phyloP scores from a whole-genome alignment of 1,284 basidiomycete genomes.

The Phylloboletellus chloephorus region DNA sequence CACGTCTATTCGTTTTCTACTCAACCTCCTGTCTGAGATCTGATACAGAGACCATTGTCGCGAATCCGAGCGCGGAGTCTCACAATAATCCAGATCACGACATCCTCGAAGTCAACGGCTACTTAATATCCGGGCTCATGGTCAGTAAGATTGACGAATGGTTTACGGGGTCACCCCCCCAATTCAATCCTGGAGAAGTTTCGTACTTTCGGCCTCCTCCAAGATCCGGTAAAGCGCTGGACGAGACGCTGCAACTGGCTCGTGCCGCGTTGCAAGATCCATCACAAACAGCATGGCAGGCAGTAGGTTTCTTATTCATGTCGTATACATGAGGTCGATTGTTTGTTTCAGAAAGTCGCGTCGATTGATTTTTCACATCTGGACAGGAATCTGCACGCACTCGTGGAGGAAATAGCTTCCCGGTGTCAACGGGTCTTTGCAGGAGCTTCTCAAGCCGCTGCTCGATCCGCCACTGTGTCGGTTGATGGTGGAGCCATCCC shows the following conservation, averaged over 20 bases:
- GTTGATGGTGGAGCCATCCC: constrained; percentile 30
- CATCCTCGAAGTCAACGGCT: constrained; percentile 73
- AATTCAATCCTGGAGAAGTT: constrained; percentile 51
- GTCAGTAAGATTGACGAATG: constrained; percentile 69
- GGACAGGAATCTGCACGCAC: constrained; percentile 64
- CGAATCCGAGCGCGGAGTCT: constrained; percentile 43
- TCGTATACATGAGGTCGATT: constrained; percentile 25
- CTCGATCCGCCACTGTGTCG: constrained; percentile 52
- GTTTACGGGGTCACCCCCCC: constrained; percentile 64
- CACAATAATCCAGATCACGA: constrained; percentile 57
- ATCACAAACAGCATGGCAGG: constrained; percentile 39
- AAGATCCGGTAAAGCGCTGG: constrained; percentile 33
- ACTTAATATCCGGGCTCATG: constrained; percentile 65
- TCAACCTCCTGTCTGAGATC: constrained; percentile 16
- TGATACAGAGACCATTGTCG: constrained; percentile 33
- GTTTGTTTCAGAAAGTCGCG: constrained; percentile 40
- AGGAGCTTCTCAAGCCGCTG: constrained; percentile 56
- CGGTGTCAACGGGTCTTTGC: constrained; percentile 59
- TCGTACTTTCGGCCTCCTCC: constrained; percentile 40
- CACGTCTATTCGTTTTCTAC: constrained; percentile 15
- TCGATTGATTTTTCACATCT: constrained; percentile 49
- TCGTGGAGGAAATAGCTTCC: constrained; percentile 56
- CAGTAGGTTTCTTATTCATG: constrained; percentile 35
- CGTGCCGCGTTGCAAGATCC: constrained; percentile 42
- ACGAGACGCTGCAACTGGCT: constrained; percentile 43